A percentile compares a stretch with the other conserved stretches of the same genome.
Evolutionary conservation across 2,329 filamentous ascomycete species (phyloP).

Genomic region (Blastomyces silverae): DNA sequence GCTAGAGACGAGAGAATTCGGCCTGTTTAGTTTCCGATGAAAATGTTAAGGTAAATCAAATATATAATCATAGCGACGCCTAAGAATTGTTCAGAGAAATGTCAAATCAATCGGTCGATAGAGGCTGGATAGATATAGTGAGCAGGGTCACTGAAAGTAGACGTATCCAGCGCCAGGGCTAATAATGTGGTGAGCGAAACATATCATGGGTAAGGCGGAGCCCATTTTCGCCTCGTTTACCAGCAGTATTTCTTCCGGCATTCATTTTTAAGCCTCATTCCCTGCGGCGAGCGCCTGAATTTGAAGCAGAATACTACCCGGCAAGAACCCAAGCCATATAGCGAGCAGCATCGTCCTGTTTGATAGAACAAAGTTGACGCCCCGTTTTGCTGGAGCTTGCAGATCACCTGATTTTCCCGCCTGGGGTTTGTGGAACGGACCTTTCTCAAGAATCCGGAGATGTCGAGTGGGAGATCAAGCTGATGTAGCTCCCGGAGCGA

Average conservation of each 20-base stretch:
- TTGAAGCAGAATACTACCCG: not conserved
- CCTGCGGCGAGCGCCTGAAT: not conserved
- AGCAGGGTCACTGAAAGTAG: not conserved
- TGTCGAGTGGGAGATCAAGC: not conserved
- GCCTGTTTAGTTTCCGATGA: not conserved
- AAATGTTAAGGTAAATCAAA: not conserved
- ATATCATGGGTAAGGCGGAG: not conserved
- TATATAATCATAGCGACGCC: not conserved
- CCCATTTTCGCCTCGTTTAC: not conserved
- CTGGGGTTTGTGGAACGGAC: not conserved
- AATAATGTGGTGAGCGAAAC: not conserved
- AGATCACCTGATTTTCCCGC: not conserved
- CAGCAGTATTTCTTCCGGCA: not conserved
- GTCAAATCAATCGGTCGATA: not conserved
- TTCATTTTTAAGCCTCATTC: slow-evolving; percentile 6
- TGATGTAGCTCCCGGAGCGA: not conserved
- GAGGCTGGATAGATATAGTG: slow-evolving; percentile 8
- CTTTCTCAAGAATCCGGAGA: not conserved
- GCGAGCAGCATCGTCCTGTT: not conserved
- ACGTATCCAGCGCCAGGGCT: not conserved
- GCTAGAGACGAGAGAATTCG: not conserved
- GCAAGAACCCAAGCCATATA: not conserved
- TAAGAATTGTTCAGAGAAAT: not conserved
- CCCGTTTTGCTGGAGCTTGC: not conserved
- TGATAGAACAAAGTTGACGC: not conserved